These are phyloP conservation scores for Eucalyptus virginea DNA, from an alignment of 345 rosid genomes.

Conservation along the genomic window DNA sequence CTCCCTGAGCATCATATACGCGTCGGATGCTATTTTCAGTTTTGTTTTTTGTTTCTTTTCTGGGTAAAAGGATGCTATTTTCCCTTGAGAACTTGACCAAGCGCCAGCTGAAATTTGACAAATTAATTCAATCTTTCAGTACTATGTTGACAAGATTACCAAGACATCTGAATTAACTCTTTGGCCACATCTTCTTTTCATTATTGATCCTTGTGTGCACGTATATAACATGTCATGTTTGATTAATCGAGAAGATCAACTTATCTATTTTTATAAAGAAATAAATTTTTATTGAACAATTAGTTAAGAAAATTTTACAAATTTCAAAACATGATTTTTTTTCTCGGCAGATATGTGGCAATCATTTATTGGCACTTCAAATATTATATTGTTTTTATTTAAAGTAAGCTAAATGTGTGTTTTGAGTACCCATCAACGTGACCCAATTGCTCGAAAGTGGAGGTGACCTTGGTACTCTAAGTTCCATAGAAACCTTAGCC, in stretches of 20 bases:
- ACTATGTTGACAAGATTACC: neutral
- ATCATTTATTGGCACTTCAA: neutral
- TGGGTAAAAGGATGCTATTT: neutral
- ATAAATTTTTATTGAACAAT: no score
- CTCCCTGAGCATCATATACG: neutral
- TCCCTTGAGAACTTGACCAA: neutral
- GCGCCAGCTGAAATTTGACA: neutral
- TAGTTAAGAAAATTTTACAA: no score
- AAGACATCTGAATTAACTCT: neutral
- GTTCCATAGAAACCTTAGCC: no score
- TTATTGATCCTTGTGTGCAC: no score
- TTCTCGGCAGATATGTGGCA: neutral
- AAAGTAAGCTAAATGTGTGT: no score
- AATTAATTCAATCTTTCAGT: neutral
- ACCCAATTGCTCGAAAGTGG: no score
- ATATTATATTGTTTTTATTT: no score
- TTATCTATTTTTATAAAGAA: no score
- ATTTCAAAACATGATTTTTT: neutral
- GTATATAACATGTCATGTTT: no score
- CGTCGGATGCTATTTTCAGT: neutral
- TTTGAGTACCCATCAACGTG: no score
- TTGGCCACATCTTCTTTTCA: neutral
- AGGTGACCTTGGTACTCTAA: no score
- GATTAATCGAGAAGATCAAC: neutral
- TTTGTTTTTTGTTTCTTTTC: neutral